Conservation (phyloP, 495 filamentous ascomycete genomes). For the Hypomontagnella monticulosa region DNA sequence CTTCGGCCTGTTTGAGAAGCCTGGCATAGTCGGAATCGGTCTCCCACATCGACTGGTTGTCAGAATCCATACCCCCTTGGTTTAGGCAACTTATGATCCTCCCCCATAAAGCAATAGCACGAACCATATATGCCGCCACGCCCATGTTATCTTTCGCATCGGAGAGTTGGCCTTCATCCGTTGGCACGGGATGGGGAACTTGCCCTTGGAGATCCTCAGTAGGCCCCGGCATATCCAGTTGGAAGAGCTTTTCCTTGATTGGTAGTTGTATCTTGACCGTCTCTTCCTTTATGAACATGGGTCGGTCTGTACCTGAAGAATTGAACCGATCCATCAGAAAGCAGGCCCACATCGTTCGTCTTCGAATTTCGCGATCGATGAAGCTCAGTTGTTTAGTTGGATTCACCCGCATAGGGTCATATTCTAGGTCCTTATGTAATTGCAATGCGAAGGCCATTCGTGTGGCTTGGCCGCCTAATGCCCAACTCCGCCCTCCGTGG, state of each 20-base stretch:
- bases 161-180: slow-evolving; percentile 69
- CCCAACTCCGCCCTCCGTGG: slow-evolving; percentile 95
- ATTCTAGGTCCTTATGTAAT: slow-evolving; percentile 90
- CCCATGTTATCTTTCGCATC: slow-evolving; percentile 90
- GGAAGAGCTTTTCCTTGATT: slow-evolving; percentile 87
- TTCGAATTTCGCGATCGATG: slow-evolving; percentile 90
- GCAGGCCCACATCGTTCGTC: slow-evolving; percentile 97
- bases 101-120: slow-evolving; percentile 87
- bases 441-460: slow-evolving; percentile 97
- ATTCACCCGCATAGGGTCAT: slow-evolving; percentile 77
- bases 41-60: slow-evolving; percentile 81
- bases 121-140: slow-evolving; percentile 90
- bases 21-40: slow-evolving; percentile 76
- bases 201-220: slow-evolving; percentile 86
- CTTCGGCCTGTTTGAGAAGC: slow-evolving; percentile 75
- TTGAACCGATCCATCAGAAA: slow-evolving; percentile 98
- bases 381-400: slow-evolving; percentile 79
- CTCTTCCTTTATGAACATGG: slow-evolving; percentile 89
- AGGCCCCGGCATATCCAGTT: slow-evolving; percentile 87
- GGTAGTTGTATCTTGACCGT: slow-evolving; percentile 90
- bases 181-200: slow-evolving; percentile 70
- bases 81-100: slow-evolving; percentile 90
- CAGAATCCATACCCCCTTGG: slow-evolving; percentile 86
- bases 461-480: slow-evolving; percentile 91
- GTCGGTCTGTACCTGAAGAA: slow-evolving; percentile 92